Evolutionary conservation across 257 asterid species (phyloP), one percentile per base, ranked within the genome.

Genomic region (Solanum dulcamara): DNA sequence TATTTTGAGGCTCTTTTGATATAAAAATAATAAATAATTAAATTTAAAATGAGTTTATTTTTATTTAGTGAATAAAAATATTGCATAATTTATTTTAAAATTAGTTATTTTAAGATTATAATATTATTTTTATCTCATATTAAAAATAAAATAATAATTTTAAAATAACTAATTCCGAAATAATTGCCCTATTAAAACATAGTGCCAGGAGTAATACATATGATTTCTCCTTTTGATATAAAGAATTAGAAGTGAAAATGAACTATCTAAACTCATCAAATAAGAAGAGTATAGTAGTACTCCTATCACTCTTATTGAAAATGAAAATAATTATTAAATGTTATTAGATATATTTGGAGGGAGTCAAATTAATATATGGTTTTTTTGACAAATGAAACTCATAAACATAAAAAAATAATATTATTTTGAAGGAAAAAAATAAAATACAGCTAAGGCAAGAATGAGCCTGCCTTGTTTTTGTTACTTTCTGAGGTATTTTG

Each of bases 401-500:
- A 20, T 12, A 64, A 64, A 62, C 17, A 28, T 28, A 46, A 46
- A 50, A 50, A 50, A 7, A 7, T 8, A 42, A 10, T 38, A 38
- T 38, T 6, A 11, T 24, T 9, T n/a, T n/a, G n/a, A n/a, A n/a
- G n/a, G n/a, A n/a, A 1, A 2, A n/a, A 18, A 14, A 42, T 30
- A 81, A 46, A 33, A 10, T 28, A 57, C 75, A 84, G 90, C 62
- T 80, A 87, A 89, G 82, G 84, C 83, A 28, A 79, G 86, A 81
- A 86, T 55, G 81, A 83, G 70, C 84, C 15, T 10, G 32, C 15
- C 30, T 57, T 57, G 32, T 57, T 87, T 88, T 88, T 89, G 90
- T 83, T 88, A 62, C 57, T 86, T 85, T 89, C 80, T 84, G 89
- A 80, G 85, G 84, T 79, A 77, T 85, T 20, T 62, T 87, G 86